Evolutionary conservation across 2,329 filamentous ascomycete species (phyloP).

Genomic region (Cladosporium sp.): DNA sequence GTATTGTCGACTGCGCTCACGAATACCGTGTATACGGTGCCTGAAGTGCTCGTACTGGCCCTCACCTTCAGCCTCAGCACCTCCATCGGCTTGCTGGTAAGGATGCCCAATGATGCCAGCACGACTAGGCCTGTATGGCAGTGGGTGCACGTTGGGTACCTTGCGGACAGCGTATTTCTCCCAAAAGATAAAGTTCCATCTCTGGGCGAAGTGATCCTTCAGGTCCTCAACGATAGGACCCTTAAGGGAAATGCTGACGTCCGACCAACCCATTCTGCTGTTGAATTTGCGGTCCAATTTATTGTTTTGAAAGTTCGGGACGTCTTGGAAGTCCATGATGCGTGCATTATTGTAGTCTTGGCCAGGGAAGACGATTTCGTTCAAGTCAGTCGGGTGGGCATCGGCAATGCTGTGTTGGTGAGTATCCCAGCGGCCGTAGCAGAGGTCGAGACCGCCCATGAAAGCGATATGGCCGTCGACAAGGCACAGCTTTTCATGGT

Average conservation of each 20-base stretch:
- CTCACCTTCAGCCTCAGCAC: conserved; percentile 28
- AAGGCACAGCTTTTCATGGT: conserved; percentile 87
- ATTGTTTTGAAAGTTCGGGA: conserved; percentile 81
- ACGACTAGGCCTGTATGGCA: conserved; percentile 40
- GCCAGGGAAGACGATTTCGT: conserved; percentile 77
- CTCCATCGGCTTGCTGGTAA: conserved; percentile 30
- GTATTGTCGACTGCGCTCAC: conserved; percentile 27
- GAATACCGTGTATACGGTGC: conserved; percentile 33
- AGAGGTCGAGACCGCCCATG: conserved; percentile 89
- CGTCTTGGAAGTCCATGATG: conserved; percentile 77
- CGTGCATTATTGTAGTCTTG: conserved; percentile 91
- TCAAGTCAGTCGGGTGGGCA: conserved; percentile 74
- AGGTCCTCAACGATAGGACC: conserved; percentile 76
- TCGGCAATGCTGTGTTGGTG: conserved; percentile 80
- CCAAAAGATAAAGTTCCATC: conserved; percentile 89
- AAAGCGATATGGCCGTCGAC: conserved; percentile 79
- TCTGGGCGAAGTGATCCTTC: conserved; percentile 74
- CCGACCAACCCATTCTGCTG: conserved; percentile 91
- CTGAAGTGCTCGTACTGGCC: conserved; percentile 36
- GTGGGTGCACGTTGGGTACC: conserved; percentile 49
- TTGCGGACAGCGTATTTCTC: conserved; percentile 71
- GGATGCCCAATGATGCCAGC: conserved; percentile 37
- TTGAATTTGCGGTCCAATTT: conserved; percentile 71
- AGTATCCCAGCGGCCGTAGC: conserved; percentile 84
- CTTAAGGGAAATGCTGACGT: conserved; percentile 73